These are phyloP conservation scores for Lipomyces yamanashiensis DNA, from an alignment of 805 yeast species.

Conservation along the genomic window DNA sequence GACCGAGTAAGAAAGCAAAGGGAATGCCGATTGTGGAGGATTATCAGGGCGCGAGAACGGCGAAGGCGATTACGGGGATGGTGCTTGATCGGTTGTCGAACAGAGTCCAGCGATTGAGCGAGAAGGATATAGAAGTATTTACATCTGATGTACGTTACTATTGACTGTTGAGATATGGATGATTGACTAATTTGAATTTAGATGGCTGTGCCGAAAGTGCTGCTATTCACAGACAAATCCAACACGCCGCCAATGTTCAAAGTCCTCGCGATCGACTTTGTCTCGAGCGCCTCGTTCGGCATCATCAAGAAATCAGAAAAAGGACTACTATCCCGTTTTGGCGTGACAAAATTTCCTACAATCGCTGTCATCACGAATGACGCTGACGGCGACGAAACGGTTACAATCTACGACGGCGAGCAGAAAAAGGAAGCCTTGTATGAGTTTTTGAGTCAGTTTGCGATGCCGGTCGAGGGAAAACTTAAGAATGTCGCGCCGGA, in stretches of 20 bases:
- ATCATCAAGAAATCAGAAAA: constrained; percentile 40
- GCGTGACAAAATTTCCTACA: constrained; percentile 40
- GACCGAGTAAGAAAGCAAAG: constrained; percentile 61
- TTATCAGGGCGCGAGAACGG: constrained; percentile 50
- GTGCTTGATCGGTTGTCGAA: constrained; percentile 45
- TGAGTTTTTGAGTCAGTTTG: constrained; percentile 44
- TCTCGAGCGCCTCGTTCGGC: constrained; percentile 56
- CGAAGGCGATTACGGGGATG: constrained; percentile 59
- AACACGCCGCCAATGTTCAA: constrained; percentile 61
- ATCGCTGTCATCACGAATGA: constrained; percentile 44
- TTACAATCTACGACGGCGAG: constrained; percentile 43
- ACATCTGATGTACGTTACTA: constrained; percentile 13
- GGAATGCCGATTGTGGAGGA: constrained; percentile 39
- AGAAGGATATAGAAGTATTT: constrained; percentile 13
- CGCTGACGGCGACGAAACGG: constrained; percentile 6
- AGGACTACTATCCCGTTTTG: constrained; percentile 39
- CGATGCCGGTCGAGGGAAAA: constrained; percentile 46
- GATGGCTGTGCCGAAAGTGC: constrained; percentile 19
- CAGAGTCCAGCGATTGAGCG: constrained; percentile 17
- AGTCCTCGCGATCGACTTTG: constrained; percentile 71
- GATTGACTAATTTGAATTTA: background rate
- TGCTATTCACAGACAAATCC: constrained; percentile 43
- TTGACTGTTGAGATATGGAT: too few species aligned
- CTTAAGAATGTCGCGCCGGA: constrained; percentile 4
- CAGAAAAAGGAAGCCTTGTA: constrained; percentile 45